Base-by-base conservation (phyloP, 257 asterid species). In the Oldenlandia corymbosa region DNA sequence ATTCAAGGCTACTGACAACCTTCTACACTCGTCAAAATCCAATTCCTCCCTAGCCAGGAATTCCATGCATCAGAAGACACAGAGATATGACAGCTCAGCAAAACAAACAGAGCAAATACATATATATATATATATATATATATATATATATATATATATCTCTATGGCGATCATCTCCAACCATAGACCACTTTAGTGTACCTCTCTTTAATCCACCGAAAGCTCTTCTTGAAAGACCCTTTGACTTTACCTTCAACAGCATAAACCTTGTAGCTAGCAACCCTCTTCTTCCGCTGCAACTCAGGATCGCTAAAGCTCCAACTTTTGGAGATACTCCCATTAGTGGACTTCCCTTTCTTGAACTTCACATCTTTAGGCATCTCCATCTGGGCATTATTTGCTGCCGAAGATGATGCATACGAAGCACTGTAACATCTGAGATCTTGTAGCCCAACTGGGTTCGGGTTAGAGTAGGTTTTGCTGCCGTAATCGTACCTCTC, bases 221-320 rank as follows among this genome's bases (percentile, higher is more conserved):
- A 79, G 75, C 93, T 80, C 60, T 82, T 90, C 83, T 74, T 85
- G 0, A 87, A 24, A 1, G 95, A 87, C 18, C 94, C 94, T 70
- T 90, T 88, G 12, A 88, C 73, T 58, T 87, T 85, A 13, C 92
- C 96, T 74, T 90, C 91, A 62, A 85, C 92, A 12, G 84, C 54
- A 67, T 87, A 90, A 5, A 79, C 93, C 72, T 84, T 90, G 72
- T 87, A 90, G 73, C 86, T 76, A 20, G 93, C 95, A 1, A 87
- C 90, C 70, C 97, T 87, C 70, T 82, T 87, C 75, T 87, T 87
- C 88, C 96, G 82, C 79, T 80, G 88, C 81, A 87, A 60, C 70
- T 90, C 96, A 1, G 93, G 93, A 71, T 90, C 95, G 58, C 13
- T 61, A 8, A 86, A 76, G 53, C 74, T 75, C 95, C 95, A 81